Percentiles rank a stretch among this genome's conserved stretches.
Conservation (phyloP, 768 basidiomycete species). For the Tylopilus rubrobrunneus region DNA sequence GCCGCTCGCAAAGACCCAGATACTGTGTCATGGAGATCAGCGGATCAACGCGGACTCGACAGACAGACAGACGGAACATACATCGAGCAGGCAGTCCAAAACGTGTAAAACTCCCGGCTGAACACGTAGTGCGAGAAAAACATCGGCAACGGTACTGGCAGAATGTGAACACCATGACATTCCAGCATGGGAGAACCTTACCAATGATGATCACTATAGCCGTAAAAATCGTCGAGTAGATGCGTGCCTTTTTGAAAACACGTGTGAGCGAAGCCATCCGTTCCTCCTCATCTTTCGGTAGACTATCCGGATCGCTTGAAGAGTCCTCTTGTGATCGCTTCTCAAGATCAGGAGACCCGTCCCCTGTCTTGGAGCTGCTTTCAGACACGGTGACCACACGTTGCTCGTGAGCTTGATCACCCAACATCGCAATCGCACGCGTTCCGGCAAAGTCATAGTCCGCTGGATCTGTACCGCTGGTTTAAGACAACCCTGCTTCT, state of each 20-base stretch:
- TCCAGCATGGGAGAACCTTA: conserved; percentile 2
- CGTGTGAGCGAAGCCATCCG: conserved; percentile 19
- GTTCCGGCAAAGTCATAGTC: conserved; percentile 39
- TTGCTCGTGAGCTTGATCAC: conserved; percentile 4
- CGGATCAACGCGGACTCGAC: not conserved
- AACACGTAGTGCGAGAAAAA: conserved; percentile 38
- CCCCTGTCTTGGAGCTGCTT: not conserved
- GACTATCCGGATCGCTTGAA: not conserved
- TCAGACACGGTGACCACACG: not conserved
- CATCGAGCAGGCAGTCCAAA: conserved; percentile 40
- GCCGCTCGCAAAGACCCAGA: conserved; percentile 35
- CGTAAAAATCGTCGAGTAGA: conserved; percentile 33
- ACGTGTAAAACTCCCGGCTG: conserved; percentile 33
- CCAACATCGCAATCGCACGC: conserved; percentile 32
- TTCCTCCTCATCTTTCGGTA: conserved; percentile 4
- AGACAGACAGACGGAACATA: conserved; percentile 13
- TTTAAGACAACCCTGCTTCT: not conserved
- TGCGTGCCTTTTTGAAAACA: conserved; percentile 32
- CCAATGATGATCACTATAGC: conserved; percentile 35
- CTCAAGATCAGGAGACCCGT: conserved; percentile 11
- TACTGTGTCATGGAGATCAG: conserved; percentile 19
- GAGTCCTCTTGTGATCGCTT: conserved; percentile 7
- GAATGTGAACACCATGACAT: not conserved
- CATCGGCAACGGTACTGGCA: conserved; percentile 36
- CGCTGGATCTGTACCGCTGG: conserved; percentile 25